phyloP scores from a whole-genome alignment of 2,329 filamentous ascomycete species.

The Apiospora aurea region DNA sequence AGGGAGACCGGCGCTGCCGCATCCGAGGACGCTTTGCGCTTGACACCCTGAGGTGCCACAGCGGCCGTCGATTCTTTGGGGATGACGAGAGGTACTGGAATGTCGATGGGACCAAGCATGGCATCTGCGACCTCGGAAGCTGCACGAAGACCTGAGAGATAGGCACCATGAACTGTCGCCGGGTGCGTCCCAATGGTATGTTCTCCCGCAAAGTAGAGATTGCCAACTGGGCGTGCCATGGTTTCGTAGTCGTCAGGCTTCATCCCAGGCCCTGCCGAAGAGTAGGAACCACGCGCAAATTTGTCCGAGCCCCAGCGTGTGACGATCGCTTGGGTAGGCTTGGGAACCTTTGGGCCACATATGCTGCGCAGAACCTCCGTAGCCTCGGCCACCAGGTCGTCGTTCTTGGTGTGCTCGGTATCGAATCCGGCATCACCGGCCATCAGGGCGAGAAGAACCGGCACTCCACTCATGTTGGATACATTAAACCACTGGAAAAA shows the following conservation, averaged over 20 bases:
- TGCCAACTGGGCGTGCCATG: constrained; percentile 85
- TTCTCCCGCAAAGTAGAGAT: constrained; percentile 94
- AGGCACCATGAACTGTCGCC: constrained; percentile 95
- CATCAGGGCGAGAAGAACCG: constrained; percentile 91
- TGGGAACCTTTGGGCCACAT: constrained; percentile 74
- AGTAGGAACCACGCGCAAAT: constrained; percentile 95
- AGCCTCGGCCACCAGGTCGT: constrained; percentile 80
- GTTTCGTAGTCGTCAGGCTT: constrained; percentile 87
- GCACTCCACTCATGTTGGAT: constrained; percentile 85
- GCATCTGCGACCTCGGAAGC: constrained; percentile 85
- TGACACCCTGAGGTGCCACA: constrained; percentile 45
- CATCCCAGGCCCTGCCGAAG: constrained; percentile 86
- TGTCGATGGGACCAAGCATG: constrained; percentile 80
- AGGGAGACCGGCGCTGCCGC: constrained; percentile 42
- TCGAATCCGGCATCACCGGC: constrained; percentile 92
- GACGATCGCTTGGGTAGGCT: constrained; percentile 84
- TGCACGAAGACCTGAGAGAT: constrained; percentile 88
- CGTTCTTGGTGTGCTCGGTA: constrained; percentile 78
- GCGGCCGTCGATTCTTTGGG: constrained; percentile 60
- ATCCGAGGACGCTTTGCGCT: constrained; percentile 56
- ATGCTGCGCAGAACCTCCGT: constrained; percentile 79
- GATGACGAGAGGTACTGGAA: constrained; percentile 78
- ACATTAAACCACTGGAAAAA: constrained; percentile 99
- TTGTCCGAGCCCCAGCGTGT: constrained; percentile 92
- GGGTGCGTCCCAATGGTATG: constrained; percentile 96